Evolutionary conservation across 2,329 filamentous ascomycete genomes (phyloP), one percentile per base, ranked within the genome.

Genomic region (Didymella exigua): DNA sequence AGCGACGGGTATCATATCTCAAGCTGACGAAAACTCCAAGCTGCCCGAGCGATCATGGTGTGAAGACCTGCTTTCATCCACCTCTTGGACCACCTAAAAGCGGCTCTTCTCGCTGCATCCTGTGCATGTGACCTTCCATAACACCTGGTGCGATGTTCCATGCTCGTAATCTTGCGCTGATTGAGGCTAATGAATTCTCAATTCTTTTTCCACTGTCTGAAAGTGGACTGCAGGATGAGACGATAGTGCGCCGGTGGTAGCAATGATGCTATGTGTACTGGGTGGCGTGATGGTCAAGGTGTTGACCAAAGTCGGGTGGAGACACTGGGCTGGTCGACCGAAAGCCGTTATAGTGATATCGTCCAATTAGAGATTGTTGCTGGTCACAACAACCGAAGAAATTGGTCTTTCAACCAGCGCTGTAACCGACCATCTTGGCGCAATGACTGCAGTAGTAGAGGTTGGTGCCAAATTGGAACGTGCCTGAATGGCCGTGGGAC

Each of bases 381-480:
- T 33, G 16, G 14, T 2, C 18, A 30, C 23, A 42, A 33, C 5
- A 24, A 24, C 14, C 31, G 27, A 34, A 26, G 8, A 16, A 2
- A 3, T 16, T 37, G 6, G 11, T 31, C 16, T 24, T 59, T 74
- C 72, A 75, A 26, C 70, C 71, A 30, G 65, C 61, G 50, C 63
- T 68, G 64, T 76, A 76, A 47, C 75, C 75, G 4, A 71, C 70
- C 64, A 77, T 73, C 48, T 57, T 66, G 47, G 75, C 75, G 54
- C 75, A 77, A 59, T 76, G 75, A 41, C 49, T 65, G 63, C 75
- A 77, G 63, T 77, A 77, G 65, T 75, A 76, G 27, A 71, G 65
- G 56, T 76, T 76, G 49, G 71, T 71, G 48, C 73, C 72, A 51
- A 73, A 74, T 23, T 69, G 64, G 59, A 75, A 66, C 72, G 76